phyloP scores from a whole-genome alignment of 768 basidiomycete genomes.

The Galerina marginata region DNA sequence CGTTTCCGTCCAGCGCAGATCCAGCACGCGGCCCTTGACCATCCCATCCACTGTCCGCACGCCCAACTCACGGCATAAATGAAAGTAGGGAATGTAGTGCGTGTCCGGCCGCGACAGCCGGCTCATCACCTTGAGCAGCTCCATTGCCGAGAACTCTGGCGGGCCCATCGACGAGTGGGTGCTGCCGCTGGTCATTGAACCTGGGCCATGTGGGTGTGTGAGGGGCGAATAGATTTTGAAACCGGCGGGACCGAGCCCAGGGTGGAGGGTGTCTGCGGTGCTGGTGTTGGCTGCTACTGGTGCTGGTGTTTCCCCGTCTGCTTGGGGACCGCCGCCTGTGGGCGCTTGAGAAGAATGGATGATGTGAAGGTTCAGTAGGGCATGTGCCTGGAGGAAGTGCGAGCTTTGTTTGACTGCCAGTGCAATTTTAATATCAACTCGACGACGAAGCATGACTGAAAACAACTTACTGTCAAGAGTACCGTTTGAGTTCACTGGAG shows the following conservation, averaged over 20 bases:
- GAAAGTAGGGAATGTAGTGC: conserved; percentile 76
- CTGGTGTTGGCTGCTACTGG: conserved; percentile 39
- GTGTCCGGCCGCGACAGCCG: conserved; percentile 70
- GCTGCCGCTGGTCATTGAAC: conserved; percentile 40
- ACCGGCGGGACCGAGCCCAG: conserved; percentile 63
- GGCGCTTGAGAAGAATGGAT: conserved; percentile 79
- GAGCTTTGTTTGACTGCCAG: conserved; percentile 74
- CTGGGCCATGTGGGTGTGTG: conserved; percentile 29
- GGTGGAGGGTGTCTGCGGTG: conserved; percentile 58
- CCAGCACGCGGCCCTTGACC: conserved; percentile 77
- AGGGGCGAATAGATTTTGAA: conserved; percentile 64
- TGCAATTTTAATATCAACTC: conserved; percentile 10
- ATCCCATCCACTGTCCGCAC: conserved; percentile 85
- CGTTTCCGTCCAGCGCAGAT: conserved; percentile 78
- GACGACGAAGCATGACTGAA: conserved; percentile 4
- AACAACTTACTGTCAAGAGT: conserved; percentile 62
- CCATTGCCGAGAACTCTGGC: conserved; percentile 75
- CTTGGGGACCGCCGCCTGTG: conserved; percentile 26
- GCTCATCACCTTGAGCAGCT: conserved; percentile 82
- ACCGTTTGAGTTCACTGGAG: conserved; percentile 75
- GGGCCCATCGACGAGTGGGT: conserved; percentile 34
- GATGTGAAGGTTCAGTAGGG: conserved; percentile 84
- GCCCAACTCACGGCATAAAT: conserved; percentile 83
- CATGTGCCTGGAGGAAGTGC: conserved; percentile 85
- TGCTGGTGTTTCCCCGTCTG: conserved; percentile 29